These are phyloP conservation scores for Trichothecium roseum DNA, from an alignment of 2,329 filamentous ascomycete species.

Conservation along the genomic window DNA sequence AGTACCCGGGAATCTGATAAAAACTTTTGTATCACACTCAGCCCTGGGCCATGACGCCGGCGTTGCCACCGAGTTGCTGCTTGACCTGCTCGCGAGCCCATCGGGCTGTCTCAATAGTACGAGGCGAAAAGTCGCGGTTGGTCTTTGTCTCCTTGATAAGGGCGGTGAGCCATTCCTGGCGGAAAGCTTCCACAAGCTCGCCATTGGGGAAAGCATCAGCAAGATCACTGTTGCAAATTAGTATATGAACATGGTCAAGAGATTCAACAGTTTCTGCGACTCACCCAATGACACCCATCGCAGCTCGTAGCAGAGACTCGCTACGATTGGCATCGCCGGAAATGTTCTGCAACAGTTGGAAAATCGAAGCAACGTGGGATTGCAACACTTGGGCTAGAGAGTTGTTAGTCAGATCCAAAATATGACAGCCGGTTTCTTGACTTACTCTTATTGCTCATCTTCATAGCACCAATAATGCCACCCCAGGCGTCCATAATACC, in stretches of 20 bases:
- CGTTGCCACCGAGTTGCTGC: slow-evolving; percentile 58
- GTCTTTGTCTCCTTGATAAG: slow-evolving; percentile 88
- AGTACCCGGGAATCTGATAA: background rate
- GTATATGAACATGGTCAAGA: slow-evolving; percentile 8
- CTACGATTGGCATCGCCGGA: slow-evolving; percentile 78
- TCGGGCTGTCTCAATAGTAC: slow-evolving; percentile 87
- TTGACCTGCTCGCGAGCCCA: slow-evolving; percentile 98
- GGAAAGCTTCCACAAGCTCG: slow-evolving; percentile 75
- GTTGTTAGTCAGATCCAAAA: slow-evolving; percentile 7
- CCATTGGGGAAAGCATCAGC: slow-evolving; percentile 89
- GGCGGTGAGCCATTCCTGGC: slow-evolving; percentile 77
- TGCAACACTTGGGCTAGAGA: slow-evolving; percentile 55
- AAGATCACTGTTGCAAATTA: slow-evolving; percentile 60
- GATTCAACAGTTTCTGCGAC: slow-evolving; percentile 17
- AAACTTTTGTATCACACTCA: slow-evolving; percentile 14
- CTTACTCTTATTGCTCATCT: slow-evolving; percentile 66
- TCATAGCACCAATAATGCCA: slow-evolving; percentile 92
- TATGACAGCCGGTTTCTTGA: slow-evolving; percentile 10
- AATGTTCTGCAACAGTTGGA: slow-evolving; percentile 74
- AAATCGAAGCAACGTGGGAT: slow-evolving; percentile 75
- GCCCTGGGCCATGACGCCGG: slow-evolving; percentile 40
- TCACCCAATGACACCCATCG: slow-evolving; percentile 95
- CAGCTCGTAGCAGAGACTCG: slow-evolving; percentile 82
- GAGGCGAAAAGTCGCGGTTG: slow-evolving; percentile 74
- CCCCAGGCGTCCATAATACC: slow-evolving; percentile 99